These are phyloP conservation scores for Teratosphaeria nubilosa DNA, from an alignment of 2,329 filamentous ascomycete genomes.

Conservation along the genomic window DNA sequence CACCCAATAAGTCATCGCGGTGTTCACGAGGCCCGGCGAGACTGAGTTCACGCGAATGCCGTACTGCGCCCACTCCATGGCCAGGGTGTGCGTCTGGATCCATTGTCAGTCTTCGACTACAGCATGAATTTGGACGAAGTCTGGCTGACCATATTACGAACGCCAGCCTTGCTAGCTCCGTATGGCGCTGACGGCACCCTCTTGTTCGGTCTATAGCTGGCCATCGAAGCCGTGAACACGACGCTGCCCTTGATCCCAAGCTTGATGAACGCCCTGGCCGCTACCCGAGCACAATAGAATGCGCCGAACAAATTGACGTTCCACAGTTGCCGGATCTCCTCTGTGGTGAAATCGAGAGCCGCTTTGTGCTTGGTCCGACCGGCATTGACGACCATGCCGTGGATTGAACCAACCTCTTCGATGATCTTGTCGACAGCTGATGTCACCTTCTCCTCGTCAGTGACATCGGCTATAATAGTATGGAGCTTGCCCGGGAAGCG, in stretches of 20 bases:
- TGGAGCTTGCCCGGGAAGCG: conserved; percentile 32
- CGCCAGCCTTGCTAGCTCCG: conserved; percentile 35
- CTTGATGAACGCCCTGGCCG: conserved; percentile 37
- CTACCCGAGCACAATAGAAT: conserved; percentile 35
- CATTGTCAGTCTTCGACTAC: conserved; percentile 24
- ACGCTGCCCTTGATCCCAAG: conserved; percentile 36
- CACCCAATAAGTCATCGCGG: conserved; percentile 36
- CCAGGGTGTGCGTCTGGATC: conserved; percentile 26
- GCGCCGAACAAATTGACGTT: conserved; percentile 37
- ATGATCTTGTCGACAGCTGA: conserved; percentile 38
- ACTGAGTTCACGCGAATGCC: conserved; percentile 30
- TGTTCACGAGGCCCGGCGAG: conserved; percentile 27
- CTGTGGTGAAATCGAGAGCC: conserved; percentile 40
- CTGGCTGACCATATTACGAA: conserved; percentile 8
- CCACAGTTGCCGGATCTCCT: conserved; percentile 37
- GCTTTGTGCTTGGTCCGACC: conserved; percentile 44
- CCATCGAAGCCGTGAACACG: conserved; percentile 40
- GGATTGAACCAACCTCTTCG: conserved; percentile 32
- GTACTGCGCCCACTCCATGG: conserved; percentile 31
- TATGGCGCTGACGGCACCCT: conserved; percentile 33
- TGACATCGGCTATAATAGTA: conserved; percentile 38
- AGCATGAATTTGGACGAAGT: neutral
- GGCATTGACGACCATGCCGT: conserved; percentile 44
- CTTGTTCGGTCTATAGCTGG: conserved; percentile 38
- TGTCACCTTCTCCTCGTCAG: conserved; percentile 36